Conservation (phyloP, 768 basidiomycete genomes). For the Lactarius sanguifluus region DNA sequence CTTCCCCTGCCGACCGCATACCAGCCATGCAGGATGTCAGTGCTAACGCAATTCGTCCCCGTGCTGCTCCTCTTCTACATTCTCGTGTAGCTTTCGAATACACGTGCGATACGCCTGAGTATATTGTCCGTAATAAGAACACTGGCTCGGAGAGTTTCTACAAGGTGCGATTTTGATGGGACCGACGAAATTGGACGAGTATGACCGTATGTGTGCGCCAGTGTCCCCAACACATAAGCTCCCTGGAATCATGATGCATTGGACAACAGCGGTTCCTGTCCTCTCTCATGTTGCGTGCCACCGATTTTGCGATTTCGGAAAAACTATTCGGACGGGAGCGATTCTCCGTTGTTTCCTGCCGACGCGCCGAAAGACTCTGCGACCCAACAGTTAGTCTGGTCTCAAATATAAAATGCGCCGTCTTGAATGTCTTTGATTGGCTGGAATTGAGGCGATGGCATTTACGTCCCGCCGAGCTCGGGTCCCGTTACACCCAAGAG, state of each 20-base stretch:
- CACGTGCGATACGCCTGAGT: constrained; percentile 44
- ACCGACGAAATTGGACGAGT: constrained; percentile 30
- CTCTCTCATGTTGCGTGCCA: constrained; percentile 24
- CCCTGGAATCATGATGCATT: background rate
- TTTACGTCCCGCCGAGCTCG: constrained; percentile 38
- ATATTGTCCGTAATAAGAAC: constrained; percentile 52
- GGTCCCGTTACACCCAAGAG: constrained; percentile 44
- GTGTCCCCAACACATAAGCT: background rate
- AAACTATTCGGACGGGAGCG: constrained; percentile 23
- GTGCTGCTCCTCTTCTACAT: constrained; percentile 48
- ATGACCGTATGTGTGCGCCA: constrained; percentile 25
- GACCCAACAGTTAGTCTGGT: background rate
- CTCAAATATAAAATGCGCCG: constrained; percentile 11
- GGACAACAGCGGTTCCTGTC: constrained; percentile 18
- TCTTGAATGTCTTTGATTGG: constrained; percentile 50
- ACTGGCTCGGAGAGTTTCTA: constrained; percentile 44
- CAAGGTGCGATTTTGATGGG: constrained; percentile 44
- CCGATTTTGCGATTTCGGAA: constrained; percentile 18
- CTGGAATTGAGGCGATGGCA: constrained; percentile 55
- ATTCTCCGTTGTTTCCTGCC: constrained; percentile 20
- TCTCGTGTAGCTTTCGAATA: constrained; percentile 50
- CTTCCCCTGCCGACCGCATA: constrained; percentile 13
- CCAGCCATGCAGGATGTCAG: constrained; percentile 10
- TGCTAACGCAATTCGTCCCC: constrained; percentile 43
- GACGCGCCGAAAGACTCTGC: constrained; percentile 10